A percentile compares a stretch with the other conserved stretches of the same genome.
phyloP scores from a whole-genome alignment of 441 rosid genomes.

The Viola pubescens region DNA sequence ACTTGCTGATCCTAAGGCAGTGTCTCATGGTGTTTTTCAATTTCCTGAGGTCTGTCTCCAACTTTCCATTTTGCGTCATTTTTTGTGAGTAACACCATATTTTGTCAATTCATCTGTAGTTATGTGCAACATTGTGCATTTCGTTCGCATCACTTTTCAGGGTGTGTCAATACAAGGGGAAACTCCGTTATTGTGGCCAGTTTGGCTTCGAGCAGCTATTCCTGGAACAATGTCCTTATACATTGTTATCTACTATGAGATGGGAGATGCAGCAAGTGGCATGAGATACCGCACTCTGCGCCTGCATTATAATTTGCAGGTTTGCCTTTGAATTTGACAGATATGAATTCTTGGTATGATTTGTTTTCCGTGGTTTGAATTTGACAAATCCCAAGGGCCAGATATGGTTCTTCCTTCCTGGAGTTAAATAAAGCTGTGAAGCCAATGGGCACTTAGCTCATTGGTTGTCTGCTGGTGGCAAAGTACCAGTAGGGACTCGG shows the following conservation, averaged over 20 bases:
- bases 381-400: background rate
- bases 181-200: slow-evolving; percentile 69
- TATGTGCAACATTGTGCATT: slow-evolving; percentile 10
- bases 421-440: too few species aligned
- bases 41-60: slow-evolving; percentile 75
- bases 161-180: slow-evolving; percentile 49
- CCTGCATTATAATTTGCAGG: slow-evolving; percentile 77
- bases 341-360: slow-evolving; percentile 1
- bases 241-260: slow-evolving; percentile 76
- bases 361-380: background rate
- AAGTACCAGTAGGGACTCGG: too few species aligned
- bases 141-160: slow-evolving; percentile 35
- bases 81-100: slow-evolving; percentile 17
- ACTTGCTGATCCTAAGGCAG: slow-evolving; percentile 28
- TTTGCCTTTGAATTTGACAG: slow-evolving; percentile 25
- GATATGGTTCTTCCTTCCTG: background rate
- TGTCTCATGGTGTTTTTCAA: slow-evolving; percentile 38
- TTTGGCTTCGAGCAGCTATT: slow-evolving; percentile 92
- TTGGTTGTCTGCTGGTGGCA: too few species aligned
- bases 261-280: slow-evolving; percentile 61
- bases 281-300: slow-evolving; percentile 87
- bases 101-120: slow-evolving; percentile 15
- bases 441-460: too few species aligned
- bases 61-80: slow-evolving; percentile 16
- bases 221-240: slow-evolving; percentile 68